phyloP scores from a whole-genome alignment of 164 flowering plant species.

The Umbellularia californica region DNA sequence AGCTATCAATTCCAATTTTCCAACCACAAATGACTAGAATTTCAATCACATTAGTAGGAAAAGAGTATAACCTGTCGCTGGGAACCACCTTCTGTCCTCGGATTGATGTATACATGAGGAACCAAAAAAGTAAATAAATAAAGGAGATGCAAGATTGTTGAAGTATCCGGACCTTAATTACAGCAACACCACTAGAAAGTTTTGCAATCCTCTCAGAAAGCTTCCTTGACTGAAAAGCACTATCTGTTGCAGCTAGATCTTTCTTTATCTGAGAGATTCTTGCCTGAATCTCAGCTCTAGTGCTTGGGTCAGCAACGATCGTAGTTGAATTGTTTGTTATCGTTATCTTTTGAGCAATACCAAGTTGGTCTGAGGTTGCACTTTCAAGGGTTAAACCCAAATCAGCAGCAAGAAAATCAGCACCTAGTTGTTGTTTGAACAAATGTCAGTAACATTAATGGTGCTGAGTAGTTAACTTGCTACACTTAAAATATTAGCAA shows the following conservation, averaged over 20 bases:
- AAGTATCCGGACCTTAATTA: conserved; percentile 54
- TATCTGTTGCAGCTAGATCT: conserved; percentile 76
- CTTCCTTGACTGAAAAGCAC: conserved; percentile 44
- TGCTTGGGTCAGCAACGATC: conserved; percentile 68
- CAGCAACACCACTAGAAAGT: conserved; percentile 83
- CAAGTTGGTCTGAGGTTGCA: conserved; percentile 91
- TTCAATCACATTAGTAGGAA: no score
- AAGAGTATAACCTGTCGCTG: no score
- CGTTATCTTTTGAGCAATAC: conserved; percentile 67
- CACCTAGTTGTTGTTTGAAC: conserved; percentile 50
- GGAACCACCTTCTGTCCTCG: no score
- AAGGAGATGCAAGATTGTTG: not conserved
- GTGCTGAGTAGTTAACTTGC: not conserved
- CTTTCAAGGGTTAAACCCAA: conserved; percentile 63
- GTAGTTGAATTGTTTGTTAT: conserved; percentile 72
- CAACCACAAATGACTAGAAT: no score
- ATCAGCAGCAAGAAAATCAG: conserved; percentile 82
- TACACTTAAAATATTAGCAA: not conserved
- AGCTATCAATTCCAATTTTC: no score
- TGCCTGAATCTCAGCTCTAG: conserved; percentile 80
- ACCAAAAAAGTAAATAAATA: not conserved
- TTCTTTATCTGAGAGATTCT: conserved; percentile 83
- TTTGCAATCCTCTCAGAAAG: conserved; percentile 86
- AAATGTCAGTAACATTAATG: conserved; percentile 3
- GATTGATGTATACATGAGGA: no score